Base-by-base conservation (phyloP, 192 early-diverging fungal genomes). In the Coemansia sp. region DNA sequence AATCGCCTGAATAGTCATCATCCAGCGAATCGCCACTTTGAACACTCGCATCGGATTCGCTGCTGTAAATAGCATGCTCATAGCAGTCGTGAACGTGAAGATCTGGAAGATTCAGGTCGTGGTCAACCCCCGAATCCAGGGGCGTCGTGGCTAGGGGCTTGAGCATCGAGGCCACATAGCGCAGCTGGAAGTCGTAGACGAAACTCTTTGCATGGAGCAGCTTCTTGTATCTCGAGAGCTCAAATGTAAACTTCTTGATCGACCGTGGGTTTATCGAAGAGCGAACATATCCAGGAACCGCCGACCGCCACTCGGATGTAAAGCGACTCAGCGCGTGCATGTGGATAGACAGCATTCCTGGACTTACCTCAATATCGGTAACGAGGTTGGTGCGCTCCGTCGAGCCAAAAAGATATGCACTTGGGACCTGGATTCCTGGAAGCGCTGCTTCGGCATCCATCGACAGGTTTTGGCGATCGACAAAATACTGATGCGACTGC, bases 171-270 rank as follows among this genome's bases (percentile, higher is more conserved):
- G 65, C 60, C 5, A 73, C 52, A 25, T 69, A 72, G 52, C 77
- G 77, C 27, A 78, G 66, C 77, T 78, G 77, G 40, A 72, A 78
- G 58, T 78, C 77, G 22, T 68, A 72, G 17, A 72, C 58, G 57
- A 78, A 78, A 60, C 70, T 73, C 44, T 65, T 72, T 4, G 54
- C 55, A 23, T 78, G 77, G 15, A 78, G 66, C 32, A 78, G 61
- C 61, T 78, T 78, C 29, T 69, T 78, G 65, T 59, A 64, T 52
- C 68, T 60, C 53, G 77, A 64, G 40, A 69, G 58, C 30, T 78
- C 69, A 43, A 69, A 68, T 9, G 72, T 67, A 22, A 75, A 75
- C 38, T 64, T 53, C 39, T 75, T 64, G 60, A 68, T 75, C 34
- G 72, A 68, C 42, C 46, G 46, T 40, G 53, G 52, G 42, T 50